A percentile compares a stretch with the other conserved stretches of the same genome.
Evolutionary conservation across 176 grass and related monocot genomes (phyloP).

Genomic region (Eleusine coracana): DNA sequence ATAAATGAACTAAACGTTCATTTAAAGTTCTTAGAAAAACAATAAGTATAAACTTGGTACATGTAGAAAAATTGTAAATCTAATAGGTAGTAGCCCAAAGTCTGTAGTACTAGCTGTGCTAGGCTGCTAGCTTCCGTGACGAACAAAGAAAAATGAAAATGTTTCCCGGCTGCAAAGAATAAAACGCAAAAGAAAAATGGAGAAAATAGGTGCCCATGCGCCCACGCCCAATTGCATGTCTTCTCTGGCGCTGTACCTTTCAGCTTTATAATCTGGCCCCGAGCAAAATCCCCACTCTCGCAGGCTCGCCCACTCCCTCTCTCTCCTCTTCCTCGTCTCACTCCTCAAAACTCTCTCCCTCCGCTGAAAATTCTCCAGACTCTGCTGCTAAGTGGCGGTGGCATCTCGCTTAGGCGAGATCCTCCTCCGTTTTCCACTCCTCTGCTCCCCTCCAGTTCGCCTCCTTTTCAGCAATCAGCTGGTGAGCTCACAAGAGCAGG

Average conservation of each 20-base stretch:
- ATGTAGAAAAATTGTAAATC: no score
- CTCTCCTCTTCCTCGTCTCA: neutral
- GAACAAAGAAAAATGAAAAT: slow-evolving; percentile 8
- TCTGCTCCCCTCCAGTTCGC: neutral
- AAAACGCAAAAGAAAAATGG: neutral
- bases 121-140: no score
- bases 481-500: slow-evolving; percentile 23
- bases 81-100: no score
- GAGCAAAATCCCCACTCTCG: no score
- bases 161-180: neutral
- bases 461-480: slow-evolving; percentile 6
- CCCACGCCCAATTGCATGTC: slow-evolving; percentile 49
- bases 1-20: no score
- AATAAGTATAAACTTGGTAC: no score
- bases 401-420: slow-evolving; percentile 50
- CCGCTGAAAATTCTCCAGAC: slow-evolving; percentile 34
- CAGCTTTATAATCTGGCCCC: neutral
- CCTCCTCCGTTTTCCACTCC: slow-evolving; percentile 30
- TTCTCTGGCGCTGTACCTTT: slow-evolving; percentile 29
- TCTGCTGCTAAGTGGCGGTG: slow-evolving; percentile 34
- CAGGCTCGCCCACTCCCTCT: neutral
- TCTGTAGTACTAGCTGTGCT: no score
- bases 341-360: slow-evolving; percentile 45
- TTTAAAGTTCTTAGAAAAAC: no score
- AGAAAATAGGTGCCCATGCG: slow-evolving; percentile 43